These are phyloP conservation scores for Emericellopsis terricola DNA, from an alignment of 495 filamentous ascomycete genomes.

Conservation along the genomic window DNA sequence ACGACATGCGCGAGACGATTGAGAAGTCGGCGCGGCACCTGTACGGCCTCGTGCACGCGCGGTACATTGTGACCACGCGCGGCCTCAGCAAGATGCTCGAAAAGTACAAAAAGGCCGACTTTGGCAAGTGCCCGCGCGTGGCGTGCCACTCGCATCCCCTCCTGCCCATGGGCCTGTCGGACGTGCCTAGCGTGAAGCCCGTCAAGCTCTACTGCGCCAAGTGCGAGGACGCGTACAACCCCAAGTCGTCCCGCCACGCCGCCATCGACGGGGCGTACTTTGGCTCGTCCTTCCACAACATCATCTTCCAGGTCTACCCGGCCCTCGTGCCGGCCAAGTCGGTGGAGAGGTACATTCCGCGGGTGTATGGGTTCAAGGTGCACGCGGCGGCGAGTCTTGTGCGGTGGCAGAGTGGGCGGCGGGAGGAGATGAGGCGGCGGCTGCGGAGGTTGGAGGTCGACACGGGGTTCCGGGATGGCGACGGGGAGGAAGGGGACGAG, in stretches of 20 bases:
- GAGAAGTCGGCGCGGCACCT: conserved; percentile 94
- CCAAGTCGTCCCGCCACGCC: conserved; percentile 90
- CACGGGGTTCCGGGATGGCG: conserved; percentile 36
- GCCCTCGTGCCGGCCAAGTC: conserved; percentile 72
- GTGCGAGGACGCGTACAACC: conserved; percentile 98
- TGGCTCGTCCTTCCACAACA: conserved; percentile 93
- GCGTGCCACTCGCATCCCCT: conserved; percentile 82
- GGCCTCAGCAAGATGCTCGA: conserved; percentile 96
- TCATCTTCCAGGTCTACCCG: conserved; percentile 96
- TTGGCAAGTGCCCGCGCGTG: conserved; percentile 94
- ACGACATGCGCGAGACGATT: conserved; percentile 93
- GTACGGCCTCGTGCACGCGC: conserved; percentile 89
- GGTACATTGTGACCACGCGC: conserved; percentile 92
- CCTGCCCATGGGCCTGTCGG: conserved; percentile 81
- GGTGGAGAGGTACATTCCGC: conserved; percentile 67
- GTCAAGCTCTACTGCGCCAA: conserved; percentile 94
- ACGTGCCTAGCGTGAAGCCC: conserved; percentile 64
- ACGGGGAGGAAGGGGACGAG: conserved; percentile 19
- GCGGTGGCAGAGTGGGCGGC: conserved; percentile 71
- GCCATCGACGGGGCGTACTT: conserved; percentile 96
- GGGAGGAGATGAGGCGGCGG: conserved; percentile 61
- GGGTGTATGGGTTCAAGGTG: conserved; percentile 87
- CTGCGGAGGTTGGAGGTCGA: conserved; percentile 40
- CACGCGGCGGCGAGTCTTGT: conserved; percentile 77
- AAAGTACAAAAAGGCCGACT: conserved; percentile 96